Base-by-base conservation (phyloP, 2,329 filamentous ascomycete species). In the Salinomyces thailandicus region DNA sequence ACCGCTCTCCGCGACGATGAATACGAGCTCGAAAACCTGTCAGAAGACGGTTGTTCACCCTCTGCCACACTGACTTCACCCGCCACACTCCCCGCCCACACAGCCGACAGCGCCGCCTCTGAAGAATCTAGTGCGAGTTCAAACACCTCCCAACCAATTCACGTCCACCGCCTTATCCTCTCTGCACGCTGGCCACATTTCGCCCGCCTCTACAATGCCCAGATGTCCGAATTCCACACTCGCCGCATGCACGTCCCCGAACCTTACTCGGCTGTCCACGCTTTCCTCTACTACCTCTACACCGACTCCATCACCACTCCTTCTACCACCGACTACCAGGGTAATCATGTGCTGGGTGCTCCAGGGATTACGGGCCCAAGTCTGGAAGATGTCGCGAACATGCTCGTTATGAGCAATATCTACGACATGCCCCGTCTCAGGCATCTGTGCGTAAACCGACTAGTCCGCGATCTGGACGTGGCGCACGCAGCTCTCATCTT, bases 171-270 rank as follows among this genome's bases (percentile, higher is more conserved):
- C 43, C 79, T 98, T 38, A 95, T 98, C 36, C 71, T 98, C 6
- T 85, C 93, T 58, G 82, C 91, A 14, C 82, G 91, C 35, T 98
- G 91, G 91, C 87, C 91, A 18, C 91, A 98, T 60, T 98, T 98
- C 63, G 79, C 82, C 27, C 81, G 91, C 12, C 68, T 98, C 2
- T 96, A 93, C 66, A 80, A 81, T 35, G 79, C 89, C 4, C 86
- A 95, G 55, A 98, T 98, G 91, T 79, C 83, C 9, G 91, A 98
- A 58, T 98, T 93, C 53, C 91, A 98, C 57, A 91, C 85, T 12
- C 91, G 91, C 54, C 86, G 84, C 60, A 91, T 98, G 81, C 89
- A 98, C 62, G 94, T 98, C 30, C 89, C 91, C 0, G 93, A 98
- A 54, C 87, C 89, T 1, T 96, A 95, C 60, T 80, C 79, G 1